Conservation (phyloP, 345 rosid genomes). For the Camelina sativa region DNA sequence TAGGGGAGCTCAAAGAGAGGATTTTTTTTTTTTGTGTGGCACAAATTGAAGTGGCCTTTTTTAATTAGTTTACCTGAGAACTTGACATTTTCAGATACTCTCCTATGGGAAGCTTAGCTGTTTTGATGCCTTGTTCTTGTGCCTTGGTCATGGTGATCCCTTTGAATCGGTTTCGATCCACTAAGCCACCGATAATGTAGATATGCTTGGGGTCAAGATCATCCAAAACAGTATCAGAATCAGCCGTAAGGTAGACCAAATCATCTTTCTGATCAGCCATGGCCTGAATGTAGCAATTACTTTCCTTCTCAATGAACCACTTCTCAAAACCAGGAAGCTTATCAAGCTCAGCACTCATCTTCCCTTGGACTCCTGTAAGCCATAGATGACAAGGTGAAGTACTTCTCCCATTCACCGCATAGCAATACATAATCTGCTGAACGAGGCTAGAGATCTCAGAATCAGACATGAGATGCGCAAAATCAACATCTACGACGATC, state of each 20-base stretch:
- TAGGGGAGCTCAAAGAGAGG: background rate
- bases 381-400: constrained; percentile 70
- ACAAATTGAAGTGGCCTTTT: background rate
- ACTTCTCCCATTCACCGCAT: constrained; percentile 81
- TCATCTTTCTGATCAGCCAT: constrained; percentile 66
- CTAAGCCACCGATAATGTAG: constrained; percentile 87
- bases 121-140: constrained; percentile 83
- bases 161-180: constrained; percentile 93
- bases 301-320: constrained; percentile 92
- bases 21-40: background rate
- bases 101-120: constrained; percentile 87
- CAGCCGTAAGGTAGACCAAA: constrained; percentile 89
- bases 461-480: constrained; percentile 74
- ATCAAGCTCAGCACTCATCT: constrained; percentile 68
- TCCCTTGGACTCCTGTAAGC: constrained; percentile 83
- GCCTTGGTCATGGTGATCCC: constrained; percentile 93
- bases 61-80: constrained; percentile 67
- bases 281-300: constrained; percentile 66
- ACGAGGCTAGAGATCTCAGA: constrained; percentile 85
- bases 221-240: constrained; percentile 72
- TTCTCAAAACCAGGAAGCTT: constrained; percentile 86
- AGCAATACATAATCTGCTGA: constrained; percentile 97
- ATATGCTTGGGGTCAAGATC: constrained; percentile 63
- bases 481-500: constrained; percentile 82
- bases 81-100: constrained; percentile 91